Base-by-base conservation (phyloP, 345 rosid genomes). In the Populus nigra region DNA sequence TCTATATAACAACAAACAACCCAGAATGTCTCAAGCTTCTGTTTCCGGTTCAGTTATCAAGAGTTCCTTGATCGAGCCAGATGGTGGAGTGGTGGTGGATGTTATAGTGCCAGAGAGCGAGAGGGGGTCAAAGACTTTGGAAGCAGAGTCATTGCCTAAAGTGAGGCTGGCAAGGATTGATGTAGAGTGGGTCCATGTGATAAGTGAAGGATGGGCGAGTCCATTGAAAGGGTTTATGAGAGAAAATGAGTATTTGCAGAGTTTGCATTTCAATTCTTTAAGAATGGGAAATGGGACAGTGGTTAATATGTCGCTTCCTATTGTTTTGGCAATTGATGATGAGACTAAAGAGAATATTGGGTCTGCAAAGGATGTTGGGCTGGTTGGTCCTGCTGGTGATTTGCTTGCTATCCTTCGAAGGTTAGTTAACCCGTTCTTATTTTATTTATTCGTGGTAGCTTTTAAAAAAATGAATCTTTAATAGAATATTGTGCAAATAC, bases 141-240 rank as follows among this genome's bases (percentile, higher is more conserved):
- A 94, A 77, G 89, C 97, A 2, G 92, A 86, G 65, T 61, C 88
- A 65, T 79, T 93, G 90, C 93, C 93, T 29, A 88, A 77, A 83
- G 97, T 89, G 80, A 78, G 72, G 80, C 84, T 96, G 72, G 88
- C 90, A 11, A 85, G 84, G 87, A 89, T 92, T 33, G 99, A 96
- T 80, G 69, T 91, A 39, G 98, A 96, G 87, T 96, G 99, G 99
- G 93, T 90, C 22, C 99, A 94, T 33, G 98, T 96, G 85, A 85
- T 92, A 17, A 85, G 94, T 66, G 97, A 96, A 75, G 99, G 99
- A 0, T 96, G 98, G 98, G 96, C 99, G 57, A 96, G 95, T 82
- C 99, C 98, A 29, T 77, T 96, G 70, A 86, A 82, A 86, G 99
- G 98, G 68, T 96, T 96, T 80, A 96, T 93, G 99, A 90, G 97